Evolutionary conservation across 2,329 filamentous ascomycete genomes (phyloP), one percentile per base, ranked within the genome.

Genomic region (Colletotrichum orchidophilum): DNA sequence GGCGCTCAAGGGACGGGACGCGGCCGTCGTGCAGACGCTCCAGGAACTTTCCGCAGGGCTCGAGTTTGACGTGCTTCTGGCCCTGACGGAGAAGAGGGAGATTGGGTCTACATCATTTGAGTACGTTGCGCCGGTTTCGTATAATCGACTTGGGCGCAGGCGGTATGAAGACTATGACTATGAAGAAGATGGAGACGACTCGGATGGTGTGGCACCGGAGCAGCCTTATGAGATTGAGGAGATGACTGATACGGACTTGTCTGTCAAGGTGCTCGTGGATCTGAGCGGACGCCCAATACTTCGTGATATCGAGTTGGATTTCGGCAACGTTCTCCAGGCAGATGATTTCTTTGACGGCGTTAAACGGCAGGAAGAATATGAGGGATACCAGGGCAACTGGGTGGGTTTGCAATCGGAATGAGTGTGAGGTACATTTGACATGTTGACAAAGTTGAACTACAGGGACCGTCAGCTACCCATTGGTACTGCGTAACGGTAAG

Each of bases 1-100:
- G 13, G 66, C 52, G 0, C 64, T 83, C 9, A 80, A 82, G 57
- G 54, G 70, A 0, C 62, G 57, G 0, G 82, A 83, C 60, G 54
- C 74, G 12, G 63, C 69, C 1, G 74, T 75, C 1, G 74, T 79
- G 0, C 74, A 79, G 9, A 65, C 62, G 21, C 74, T 83, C 5
- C 70, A 73, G 1, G 52, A 76, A 1, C 21, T 77, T 1, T 78
- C 77, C 12, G 61, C 67, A 0, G 76, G 77, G 2, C 64, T 80
- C 0, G 73, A 72, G 1, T 75, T 83, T 1, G 75, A 80, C 5
- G 50, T 83, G 1, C 80, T 82, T 26, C 74, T 83, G 15, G 77
- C 76, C 3, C 72, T 78, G 0, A 62, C 83, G 5, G 77, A 83
- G 62, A 79, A 76, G 66, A 60, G 68, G 63, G 76, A 80, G 52